phyloP scores from a whole-genome alignment of 2,329 filamentous ascomycete genomes.

The Colletotrichum tamarilloi region DNA sequence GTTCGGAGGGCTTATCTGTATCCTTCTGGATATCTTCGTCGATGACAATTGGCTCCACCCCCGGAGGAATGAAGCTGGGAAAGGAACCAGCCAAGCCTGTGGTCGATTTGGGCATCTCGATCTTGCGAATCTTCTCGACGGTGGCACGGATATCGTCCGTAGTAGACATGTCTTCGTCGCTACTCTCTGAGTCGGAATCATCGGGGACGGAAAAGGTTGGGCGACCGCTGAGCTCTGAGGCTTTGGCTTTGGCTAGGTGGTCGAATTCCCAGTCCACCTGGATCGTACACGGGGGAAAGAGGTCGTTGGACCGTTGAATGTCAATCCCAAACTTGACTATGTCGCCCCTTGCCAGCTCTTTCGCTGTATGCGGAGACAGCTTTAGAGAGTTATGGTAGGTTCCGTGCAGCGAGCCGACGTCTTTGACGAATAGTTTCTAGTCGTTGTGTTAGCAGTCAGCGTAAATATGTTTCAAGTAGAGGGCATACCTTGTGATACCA shows the following conservation, averaged over 20 bases:
- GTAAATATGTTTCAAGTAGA: too few species aligned
- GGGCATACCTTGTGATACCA: constrained; percentile 55
- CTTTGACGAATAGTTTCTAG: constrained; percentile 58
- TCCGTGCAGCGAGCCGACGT: constrained; percentile 64
- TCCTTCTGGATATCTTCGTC: background rate
- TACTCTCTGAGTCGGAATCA: constrained; percentile 50
- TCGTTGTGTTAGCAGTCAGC: background rate
- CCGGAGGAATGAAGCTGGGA: background rate
- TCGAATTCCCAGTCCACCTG: constrained; percentile 46
- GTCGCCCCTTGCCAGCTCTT: constrained; percentile 44
- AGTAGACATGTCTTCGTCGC: constrained; percentile 43
- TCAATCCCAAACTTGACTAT: constrained; percentile 48
- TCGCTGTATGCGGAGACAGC: constrained; percentile 36
- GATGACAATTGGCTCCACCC: background rate
- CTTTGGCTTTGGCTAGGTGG: background rate
- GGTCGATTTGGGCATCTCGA: background rate
- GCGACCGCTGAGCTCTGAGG: background rate
- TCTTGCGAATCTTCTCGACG: constrained; percentile 13
- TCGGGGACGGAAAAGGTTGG: constrained; percentile 54
- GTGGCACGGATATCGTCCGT: constrained; percentile 27
- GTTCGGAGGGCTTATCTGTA: background rate
- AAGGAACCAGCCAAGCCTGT: background rate
- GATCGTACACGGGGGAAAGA: constrained; percentile 52
- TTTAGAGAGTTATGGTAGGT: constrained; percentile 56
- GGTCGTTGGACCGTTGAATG: constrained; percentile 47